Base-by-base conservation (phyloP, 2,329 filamentous ascomycete species). In the Fusarium keratoplasticum region DNA sequence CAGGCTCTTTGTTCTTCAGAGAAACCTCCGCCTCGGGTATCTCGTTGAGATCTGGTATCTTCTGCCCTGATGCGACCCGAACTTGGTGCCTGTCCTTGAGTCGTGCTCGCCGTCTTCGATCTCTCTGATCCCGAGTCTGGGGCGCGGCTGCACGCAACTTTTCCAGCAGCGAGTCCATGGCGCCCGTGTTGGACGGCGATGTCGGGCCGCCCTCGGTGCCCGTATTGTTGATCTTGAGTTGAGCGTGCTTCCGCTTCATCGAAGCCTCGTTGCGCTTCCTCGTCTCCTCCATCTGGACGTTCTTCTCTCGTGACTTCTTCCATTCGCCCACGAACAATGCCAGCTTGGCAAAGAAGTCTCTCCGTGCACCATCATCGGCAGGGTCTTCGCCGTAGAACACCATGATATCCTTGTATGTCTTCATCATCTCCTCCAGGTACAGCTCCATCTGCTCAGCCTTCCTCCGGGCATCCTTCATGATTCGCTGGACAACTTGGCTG, bases 261-360 rank as follows among this genome's bases (percentile, higher is more conserved):
- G 93, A 96, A 40, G 92, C 93, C 83, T 98, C 96, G 82, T 97
- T 97, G 74, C 94, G 92, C 76, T 91, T 94, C 77, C 92, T 91
- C 64, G 89, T 92, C 79, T 98, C 95, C 84, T 99, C 96, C 70
- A 95, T 83, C 33, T 88, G 82, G 22, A 96, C 84, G 84, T 98
- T 99, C 92, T 98, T 98, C 77, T 97, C 94, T 76, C 92, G 91
- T 35, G 95, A 97, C 89, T 93, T 96, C 93, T 96, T 98, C 94
- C 96, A 99, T 82, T 98, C 96, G 35, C 88, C 86, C 77, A 99
- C 90, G 86, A 99, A 99, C 64, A 91, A 88, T 22, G 96, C 95
- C 78, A 99, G 89, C 86, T 98, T 98, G 73, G 92, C 87, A 81
- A 99, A 99, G 89, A 99, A 99, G 77, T 98, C 95, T 72, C 96